phyloP scores from a whole-genome alignment of 805 yeast species.

The Candida fluviatilis region DNA sequence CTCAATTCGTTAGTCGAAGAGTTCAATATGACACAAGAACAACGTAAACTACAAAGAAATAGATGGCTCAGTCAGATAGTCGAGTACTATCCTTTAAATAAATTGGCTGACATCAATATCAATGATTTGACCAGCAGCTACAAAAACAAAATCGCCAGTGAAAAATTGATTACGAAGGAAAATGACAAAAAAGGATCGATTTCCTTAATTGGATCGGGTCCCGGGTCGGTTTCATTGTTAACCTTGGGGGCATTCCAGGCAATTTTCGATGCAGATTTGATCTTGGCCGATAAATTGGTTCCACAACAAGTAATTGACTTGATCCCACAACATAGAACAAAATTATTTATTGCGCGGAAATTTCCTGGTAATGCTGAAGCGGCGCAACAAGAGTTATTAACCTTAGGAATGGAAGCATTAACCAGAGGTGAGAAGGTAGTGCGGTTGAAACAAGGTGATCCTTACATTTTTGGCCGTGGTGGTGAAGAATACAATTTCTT shows the following conservation, averaged over 20 bases:
- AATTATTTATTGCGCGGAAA: conserved; percentile 81
- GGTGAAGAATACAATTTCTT: conserved; percentile 86
- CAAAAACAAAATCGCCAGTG: conserved; percentile 9
- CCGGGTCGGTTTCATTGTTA: conserved; percentile 78
- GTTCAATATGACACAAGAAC: conserved; percentile 49
- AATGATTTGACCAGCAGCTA: conserved; percentile 51
- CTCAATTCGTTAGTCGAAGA: conserved; percentile 63
- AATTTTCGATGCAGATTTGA: conserved; percentile 75
- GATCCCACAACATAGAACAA: conserved; percentile 67
- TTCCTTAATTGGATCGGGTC: conserved; percentile 91
- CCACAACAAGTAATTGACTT: conserved; percentile 82
- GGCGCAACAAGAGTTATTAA: conserved; percentile 81
- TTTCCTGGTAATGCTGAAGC: conserved; percentile 96
- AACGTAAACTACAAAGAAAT: conserved; percentile 54
- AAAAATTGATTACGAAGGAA: background rate
- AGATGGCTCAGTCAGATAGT: conserved; percentile 88
- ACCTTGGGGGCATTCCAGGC: conserved; percentile 83
- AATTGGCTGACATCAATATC: conserved; percentile 56
- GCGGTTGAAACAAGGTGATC: conserved; percentile 93
- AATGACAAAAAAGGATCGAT: conserved; percentile 38
- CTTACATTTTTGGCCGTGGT: conserved; percentile 93
- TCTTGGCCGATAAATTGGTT: conserved; percentile 87
- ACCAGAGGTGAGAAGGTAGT: conserved; percentile 72
- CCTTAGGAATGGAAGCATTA: conserved; percentile 65
- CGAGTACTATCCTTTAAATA: conserved; percentile 78